Conservation (phyloP, 495 filamentous ascomycete species). For the Xylaria scruposa region DNA sequence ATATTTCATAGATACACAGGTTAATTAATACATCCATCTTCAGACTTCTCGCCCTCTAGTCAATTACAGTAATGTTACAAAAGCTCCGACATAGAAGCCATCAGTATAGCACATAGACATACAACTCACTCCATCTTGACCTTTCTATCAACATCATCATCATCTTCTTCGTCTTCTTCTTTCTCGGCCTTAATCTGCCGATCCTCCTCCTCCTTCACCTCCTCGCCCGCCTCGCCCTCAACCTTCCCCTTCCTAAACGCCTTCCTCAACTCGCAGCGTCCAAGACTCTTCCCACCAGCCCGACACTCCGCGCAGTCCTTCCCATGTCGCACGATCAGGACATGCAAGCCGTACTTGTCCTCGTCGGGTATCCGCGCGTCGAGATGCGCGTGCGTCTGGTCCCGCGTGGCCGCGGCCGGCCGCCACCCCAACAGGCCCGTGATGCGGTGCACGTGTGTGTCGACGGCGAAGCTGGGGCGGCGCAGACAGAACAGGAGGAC, state of each 20-base stretch:
- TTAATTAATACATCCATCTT: not conserved
- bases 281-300: constrained; percentile 52
- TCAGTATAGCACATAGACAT: not conserved
- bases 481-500: constrained; percentile 78
- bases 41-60: not conserved
- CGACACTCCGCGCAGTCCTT: constrained; percentile 76
- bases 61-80: constrained; percentile 5
- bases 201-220: not conserved
- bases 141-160: not conserved
- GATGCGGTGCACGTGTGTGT: constrained; percentile 81
- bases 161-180: not conserved
- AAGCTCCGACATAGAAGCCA: not conserved
- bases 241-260: constrained; percentile 30
- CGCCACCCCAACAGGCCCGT: constrained; percentile 83
- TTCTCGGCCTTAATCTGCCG: not conserved
- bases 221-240: constrained; percentile 4
- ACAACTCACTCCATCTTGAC: not conserved
- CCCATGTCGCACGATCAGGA: constrained; percentile 82
- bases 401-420: constrained; percentile 61
- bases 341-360: constrained; percentile 82
- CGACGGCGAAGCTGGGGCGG: constrained; percentile 78
- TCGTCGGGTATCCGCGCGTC: constrained; percentile 79
- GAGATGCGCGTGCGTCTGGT: constrained; percentile 77
- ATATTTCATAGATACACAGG: not conserved
- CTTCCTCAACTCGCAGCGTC: constrained; percentile 36